phyloP scores from a whole-genome alignment of 805 yeast species.

The Kockiozyma suomiensis region DNA sequence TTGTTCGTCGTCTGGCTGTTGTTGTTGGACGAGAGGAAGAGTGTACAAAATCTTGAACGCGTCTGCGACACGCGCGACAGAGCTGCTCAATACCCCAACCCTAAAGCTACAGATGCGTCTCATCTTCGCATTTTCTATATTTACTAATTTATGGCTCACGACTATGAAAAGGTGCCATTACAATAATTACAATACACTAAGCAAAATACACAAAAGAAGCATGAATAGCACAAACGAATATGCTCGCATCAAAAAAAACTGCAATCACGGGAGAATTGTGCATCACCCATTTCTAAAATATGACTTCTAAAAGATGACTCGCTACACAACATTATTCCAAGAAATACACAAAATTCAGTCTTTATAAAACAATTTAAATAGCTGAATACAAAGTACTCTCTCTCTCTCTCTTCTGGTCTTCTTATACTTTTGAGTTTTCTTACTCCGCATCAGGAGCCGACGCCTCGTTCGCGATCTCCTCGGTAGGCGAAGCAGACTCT shows the following conservation, averaged over 20 bases:
- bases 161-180: too few species aligned
- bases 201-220: background rate
- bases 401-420: background rate
- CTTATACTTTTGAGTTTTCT: too few species aligned
- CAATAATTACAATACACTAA: background rate
- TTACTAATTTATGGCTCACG: too few species aligned
- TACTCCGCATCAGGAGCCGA: background rate
- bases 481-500: conserved; percentile 23
- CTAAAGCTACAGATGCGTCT: background rate
- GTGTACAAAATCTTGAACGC: background rate
- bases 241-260: background rate
- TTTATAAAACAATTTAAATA: background rate
- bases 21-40: background rate
- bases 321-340: background rate
- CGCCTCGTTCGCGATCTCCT: conserved; percentile 16
- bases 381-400: background rate
- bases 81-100: background rate
- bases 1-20: background rate
- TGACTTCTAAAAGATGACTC: too few species aligned
- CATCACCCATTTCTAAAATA: background rate
- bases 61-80: background rate
- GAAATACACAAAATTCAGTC: background rate
- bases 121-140: too few species aligned
- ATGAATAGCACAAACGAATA: background rate
- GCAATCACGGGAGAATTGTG: background rate